Conservation (phyloP, 2,329 filamentous ascomycete genomes). For the Epichloe aotearoae region DNA sequence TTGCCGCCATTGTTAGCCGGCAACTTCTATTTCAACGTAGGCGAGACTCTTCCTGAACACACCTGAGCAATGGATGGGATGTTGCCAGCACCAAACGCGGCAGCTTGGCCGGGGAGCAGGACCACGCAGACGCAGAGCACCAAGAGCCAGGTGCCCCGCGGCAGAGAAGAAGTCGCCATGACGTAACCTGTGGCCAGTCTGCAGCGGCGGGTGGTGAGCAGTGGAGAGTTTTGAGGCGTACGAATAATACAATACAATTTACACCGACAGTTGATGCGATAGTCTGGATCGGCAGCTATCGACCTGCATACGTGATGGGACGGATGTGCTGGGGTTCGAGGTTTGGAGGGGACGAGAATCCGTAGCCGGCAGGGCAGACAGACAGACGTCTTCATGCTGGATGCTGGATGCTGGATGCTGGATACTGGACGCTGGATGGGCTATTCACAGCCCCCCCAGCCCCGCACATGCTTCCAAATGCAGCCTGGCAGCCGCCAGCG, state of each 20-base stretch:
- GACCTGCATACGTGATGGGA: background rate
- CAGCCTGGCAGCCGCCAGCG: no score
- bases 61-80: conserved; percentile 50
- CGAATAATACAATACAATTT: no score
- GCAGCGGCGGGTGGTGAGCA: background rate
- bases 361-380: background rate
- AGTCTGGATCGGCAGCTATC: background rate
- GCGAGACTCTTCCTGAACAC: conserved; percentile 4
- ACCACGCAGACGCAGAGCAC: conserved; percentile 39
- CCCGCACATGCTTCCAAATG: background rate
- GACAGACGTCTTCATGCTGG: background rate
- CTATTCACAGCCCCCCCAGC: background rate
- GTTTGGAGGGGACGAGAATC: background rate
- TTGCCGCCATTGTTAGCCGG: background rate
- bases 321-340: background rate
- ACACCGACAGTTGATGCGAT: background rate
- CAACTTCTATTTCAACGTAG: background rate
- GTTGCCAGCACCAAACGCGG: conserved; percentile 57
- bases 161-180: conserved; percentile 35
- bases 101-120: conserved; percentile 41
- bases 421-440: no score
- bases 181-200: conserved; percentile 11
- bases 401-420: background rate
- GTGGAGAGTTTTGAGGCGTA: background rate
- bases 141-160: conserved; percentile 39